Evolutionary conservation across 179 eudicot species (phyloP), one percentile per base, ranked within the genome.

Genomic region (Nepenthes alata): DNA sequence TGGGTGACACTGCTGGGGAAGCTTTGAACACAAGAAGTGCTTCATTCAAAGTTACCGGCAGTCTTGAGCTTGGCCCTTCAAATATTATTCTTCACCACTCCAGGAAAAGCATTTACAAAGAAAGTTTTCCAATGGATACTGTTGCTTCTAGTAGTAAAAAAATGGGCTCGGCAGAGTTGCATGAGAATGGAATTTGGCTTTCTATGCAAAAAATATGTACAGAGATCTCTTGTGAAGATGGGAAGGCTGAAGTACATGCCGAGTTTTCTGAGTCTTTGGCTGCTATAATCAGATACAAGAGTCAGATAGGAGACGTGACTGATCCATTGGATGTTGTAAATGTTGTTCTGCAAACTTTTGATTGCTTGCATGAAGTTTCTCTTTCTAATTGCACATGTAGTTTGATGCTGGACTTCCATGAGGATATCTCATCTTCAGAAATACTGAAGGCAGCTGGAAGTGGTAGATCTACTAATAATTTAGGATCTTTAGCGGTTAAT

Each of bases 331-430:
- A 74, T 37, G 50, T 59, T 35, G 73, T 74, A 60, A 69, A 70
- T 67, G 59, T 59, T 35, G 60, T 71, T 51, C 53, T 74, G 48
- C 66, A 58, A 37, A 77, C 81, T 72, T 55, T 69, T 41, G 81
- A 78, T 72, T 77, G 78, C 72, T 60, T 83, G 73, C 66, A 66
- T 75, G 96, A 94, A 85, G 64, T 76, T 65, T 85, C 82, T 53
- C 59, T 85, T 58, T 81, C 86, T 68, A 73, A 69, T 69, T 75
- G 73, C 73, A 73, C 77, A 62, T 76, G 78, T 60, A 16, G 70
- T 73, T 59, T 85, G 61, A 53, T 62, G 65, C 48, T 90, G 72
- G 75, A 72, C 69, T 72, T 37, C 72, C 53, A 65, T 64, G 64
- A 67, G 64, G 70, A 68, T 52, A 47, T 48, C 36, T 56, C 60